These are phyloP conservation scores for Starmerella stellata DNA, from an alignment of 805 yeast genomes.

Conservation along the genomic window DNA sequence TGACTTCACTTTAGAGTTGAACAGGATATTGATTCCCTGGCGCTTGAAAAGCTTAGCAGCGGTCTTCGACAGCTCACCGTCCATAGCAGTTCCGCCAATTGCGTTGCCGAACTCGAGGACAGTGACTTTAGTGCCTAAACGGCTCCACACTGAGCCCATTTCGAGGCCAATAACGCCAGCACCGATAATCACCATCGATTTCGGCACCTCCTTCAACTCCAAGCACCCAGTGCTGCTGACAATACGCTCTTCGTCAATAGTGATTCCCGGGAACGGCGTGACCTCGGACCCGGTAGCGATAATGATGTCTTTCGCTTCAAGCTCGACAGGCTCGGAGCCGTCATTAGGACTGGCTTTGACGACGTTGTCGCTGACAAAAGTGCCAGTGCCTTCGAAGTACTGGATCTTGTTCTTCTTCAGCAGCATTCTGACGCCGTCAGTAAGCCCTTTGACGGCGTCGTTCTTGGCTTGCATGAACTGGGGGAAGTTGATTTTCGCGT, in stretches of 20 bases:
- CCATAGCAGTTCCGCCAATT: slow-evolving; percentile 99
- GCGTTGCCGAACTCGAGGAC: slow-evolving; percentile 76
- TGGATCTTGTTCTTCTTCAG: slow-evolving; percentile 91
- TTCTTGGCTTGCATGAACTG: slow-evolving; percentile 85
- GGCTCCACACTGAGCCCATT: slow-evolving; percentile 95
- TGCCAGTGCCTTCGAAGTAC: slow-evolving; percentile 84
- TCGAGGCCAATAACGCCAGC: slow-evolving; percentile 99
- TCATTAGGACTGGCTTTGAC: slow-evolving; percentile 71
- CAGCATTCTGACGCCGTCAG: slow-evolving; percentile 84
- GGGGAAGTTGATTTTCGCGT: slow-evolving; percentile 54
- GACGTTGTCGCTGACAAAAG: slow-evolving; percentile 65
- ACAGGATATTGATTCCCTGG: slow-evolving; percentile 88
- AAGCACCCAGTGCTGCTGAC: slow-evolving; percentile 91
- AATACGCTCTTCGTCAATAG: slow-evolving; percentile 89
- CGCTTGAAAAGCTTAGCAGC: slow-evolving; percentile 78
- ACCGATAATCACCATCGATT: slow-evolving; percentile 81
- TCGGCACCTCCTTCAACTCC: slow-evolving; percentile 73
- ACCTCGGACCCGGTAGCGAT: slow-evolving; percentile 98
- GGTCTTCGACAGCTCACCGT: slow-evolving; percentile 77
- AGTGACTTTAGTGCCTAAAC: slow-evolving; percentile 91
- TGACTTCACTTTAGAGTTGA: slow-evolving; percentile 74
- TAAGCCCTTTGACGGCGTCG: slow-evolving; percentile 69
- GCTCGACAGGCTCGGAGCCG: slow-evolving; percentile 52
- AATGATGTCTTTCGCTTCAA: slow-evolving; percentile 73
- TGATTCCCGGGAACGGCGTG: slow-evolving; percentile 96